These are phyloP conservation scores for Diaporthe velutina DNA, from an alignment of 2,329 filamentous ascomycete genomes.

Conservation along the genomic window DNA sequence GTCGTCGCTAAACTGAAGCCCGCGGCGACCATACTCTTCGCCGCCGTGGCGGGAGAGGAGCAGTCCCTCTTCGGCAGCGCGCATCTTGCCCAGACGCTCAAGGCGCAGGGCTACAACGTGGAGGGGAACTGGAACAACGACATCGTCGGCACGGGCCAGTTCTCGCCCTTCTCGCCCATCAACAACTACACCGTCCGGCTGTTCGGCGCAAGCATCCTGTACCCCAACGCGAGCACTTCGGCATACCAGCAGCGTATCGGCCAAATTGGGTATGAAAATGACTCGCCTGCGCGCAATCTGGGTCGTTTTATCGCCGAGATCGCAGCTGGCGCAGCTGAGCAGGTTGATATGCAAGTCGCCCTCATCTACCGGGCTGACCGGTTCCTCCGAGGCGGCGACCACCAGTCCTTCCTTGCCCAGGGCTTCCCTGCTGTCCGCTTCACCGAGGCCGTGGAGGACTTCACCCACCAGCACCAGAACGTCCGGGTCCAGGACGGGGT, in stretches of 20 bases:
- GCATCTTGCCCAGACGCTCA: slow-evolving; percentile 65
- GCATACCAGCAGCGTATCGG: slow-evolving; percentile 37
- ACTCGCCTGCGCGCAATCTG: slow-evolving; percentile 62
- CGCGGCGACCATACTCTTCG: slow-evolving; percentile 67
- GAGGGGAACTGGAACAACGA: slow-evolving; percentile 71
- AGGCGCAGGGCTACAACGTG: slow-evolving; percentile 64
- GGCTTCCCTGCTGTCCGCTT: slow-evolving; percentile 68
- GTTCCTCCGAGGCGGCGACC: slow-evolving; percentile 69
- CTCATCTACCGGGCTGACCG: slow-evolving; percentile 69
- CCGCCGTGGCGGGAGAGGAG: slow-evolving; percentile 69
- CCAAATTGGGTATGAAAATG: slow-evolving; percentile 59
- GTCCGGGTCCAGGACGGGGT: slow-evolving; percentile 61
- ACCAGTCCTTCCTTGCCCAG: slow-evolving; percentile 66
- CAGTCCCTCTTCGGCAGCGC: slow-evolving; percentile 66
- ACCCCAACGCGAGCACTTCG: slow-evolving; percentile 34
- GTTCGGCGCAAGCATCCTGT: slow-evolving; percentile 50
- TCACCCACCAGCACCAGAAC: slow-evolving; percentile 69
- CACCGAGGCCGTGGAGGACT: slow-evolving; percentile 70
- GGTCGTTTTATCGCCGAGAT: slow-evolving; percentile 68
- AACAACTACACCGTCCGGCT: slow-evolving; percentile 62
- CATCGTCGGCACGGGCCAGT: slow-evolving; percentile 65
- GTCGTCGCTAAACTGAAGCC: slow-evolving; percentile 62
- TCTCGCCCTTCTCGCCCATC: slow-evolving; percentile 52
- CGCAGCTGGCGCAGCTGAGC: slow-evolving; percentile 56
- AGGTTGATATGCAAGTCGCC: slow-evolving; percentile 67